These are phyloP conservation scores for Vitis labrusca DNA, from an alignment of 164 flowering plant genomes.

Conservation along the genomic window DNA sequence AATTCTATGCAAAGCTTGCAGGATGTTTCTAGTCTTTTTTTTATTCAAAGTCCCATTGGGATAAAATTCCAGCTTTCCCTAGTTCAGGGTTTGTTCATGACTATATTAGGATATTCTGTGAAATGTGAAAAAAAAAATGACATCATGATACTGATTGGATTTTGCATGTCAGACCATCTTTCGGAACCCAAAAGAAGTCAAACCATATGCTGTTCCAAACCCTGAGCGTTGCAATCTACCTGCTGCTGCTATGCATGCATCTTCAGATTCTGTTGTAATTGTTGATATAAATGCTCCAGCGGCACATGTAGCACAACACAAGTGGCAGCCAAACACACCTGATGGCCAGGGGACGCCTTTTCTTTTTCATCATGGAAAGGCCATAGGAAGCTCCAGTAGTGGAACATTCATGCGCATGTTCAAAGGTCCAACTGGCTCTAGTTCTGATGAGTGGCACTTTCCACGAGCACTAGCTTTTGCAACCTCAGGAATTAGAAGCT, in stretches of 20 bases:
- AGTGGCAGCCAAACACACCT: conserved; percentile 99
- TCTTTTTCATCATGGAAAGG: conserved; percentile 89
- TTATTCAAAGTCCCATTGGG: too few species aligned
- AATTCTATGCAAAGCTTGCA: too few species aligned
- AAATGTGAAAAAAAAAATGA: neutral
- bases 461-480: conserved; percentile 90
- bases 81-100: too few species aligned
- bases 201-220: conserved; percentile 67
- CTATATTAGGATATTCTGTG: neutral
- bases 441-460: conserved; percentile 73
- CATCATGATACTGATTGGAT: neutral
- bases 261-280: conserved; percentile 75
- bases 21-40: too few species aligned
- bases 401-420: conserved; percentile 92
- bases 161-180: conserved; percentile 75
- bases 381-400: conserved; percentile 52
- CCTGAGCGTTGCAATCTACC: conserved; percentile 97
- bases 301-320: conserved; percentile 88
- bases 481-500: conserved; percentile 80
- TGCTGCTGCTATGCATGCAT: conserved; percentile 83
- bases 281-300: conserved; percentile 90
- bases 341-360: conserved; percentile 96
- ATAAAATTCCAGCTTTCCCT: too few species aligned
- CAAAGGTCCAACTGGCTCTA: conserved; percentile 61
- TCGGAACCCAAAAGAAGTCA: conserved; percentile 83